A percentile compares a stretch with the other conserved stretches of the same genome.
Evolutionary conservation across 305 asterid species (phyloP).

Genomic region (Fraxinus xanthoxyloides): DNA sequence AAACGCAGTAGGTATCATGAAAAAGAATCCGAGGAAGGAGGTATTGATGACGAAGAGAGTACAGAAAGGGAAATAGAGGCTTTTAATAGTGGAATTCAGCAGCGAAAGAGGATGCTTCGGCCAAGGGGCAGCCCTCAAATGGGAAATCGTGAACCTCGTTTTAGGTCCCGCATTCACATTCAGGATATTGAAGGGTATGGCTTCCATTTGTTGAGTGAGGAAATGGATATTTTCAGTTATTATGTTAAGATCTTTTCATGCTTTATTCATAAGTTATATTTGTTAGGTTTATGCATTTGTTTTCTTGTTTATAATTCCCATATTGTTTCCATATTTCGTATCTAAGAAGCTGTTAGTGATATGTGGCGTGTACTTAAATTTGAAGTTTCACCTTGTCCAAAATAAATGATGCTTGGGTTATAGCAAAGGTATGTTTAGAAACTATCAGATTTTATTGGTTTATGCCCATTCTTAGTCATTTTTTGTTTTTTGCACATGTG

Average conservation of each 20-base stretch:
- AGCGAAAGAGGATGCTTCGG: conserved; percentile 81
- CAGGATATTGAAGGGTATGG: conserved; percentile 85
- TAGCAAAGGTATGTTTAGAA: neutral
- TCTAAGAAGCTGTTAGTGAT: neutral
- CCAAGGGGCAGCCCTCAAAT: conserved; percentile 92
- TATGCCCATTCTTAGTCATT: neutral
- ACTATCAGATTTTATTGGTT: neutral
- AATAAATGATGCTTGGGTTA: conserved; percentile 7
- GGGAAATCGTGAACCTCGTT: conserved; percentile 65
- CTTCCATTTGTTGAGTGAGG: conserved; percentile 12
- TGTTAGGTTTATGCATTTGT: neutral
- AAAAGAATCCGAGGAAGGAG: conserved; percentile 71
- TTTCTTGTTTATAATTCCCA: neutral
- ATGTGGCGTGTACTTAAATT: conserved; percentile 3
- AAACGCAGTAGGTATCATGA: conserved; percentile 67
- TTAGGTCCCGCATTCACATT: conserved; percentile 53
- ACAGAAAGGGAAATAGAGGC: conserved; percentile 68
- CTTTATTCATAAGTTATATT: neutral
- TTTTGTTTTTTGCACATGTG: neutral
- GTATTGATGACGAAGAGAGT: conserved; percentile 63
- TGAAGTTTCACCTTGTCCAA: neutral
- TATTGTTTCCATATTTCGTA: conserved; percentile 6
- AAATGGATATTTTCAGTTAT: conserved; percentile 5
- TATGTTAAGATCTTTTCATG: conserved; percentile 1
- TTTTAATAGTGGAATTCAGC: conserved; percentile 74